Evolutionary conservation across 1,139 yeast genomes (phyloP), one percentile per base, ranked within the genome.

Genomic region (Suhomyces maxii): DNA sequence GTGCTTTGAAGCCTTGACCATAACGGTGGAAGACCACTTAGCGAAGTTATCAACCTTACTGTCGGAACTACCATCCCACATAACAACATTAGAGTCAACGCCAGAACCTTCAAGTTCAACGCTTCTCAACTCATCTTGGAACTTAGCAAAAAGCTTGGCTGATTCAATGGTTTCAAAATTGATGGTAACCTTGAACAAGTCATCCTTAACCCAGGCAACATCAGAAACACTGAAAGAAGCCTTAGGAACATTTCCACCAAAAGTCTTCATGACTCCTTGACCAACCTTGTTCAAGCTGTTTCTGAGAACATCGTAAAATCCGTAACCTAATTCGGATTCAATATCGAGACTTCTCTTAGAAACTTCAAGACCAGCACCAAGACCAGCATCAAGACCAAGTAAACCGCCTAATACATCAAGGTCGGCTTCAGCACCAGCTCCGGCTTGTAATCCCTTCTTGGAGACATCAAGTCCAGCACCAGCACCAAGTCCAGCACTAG

Each of bases 151-250:
- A 31, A 54, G 53, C 26, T 47, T 47, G 7, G 46, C 52, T 6
- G 58, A 49, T 28, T 46, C 56, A 8, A 52, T 45, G 18, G 56
- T 50, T 28, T 44, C 52, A 31, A 51, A 53, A 35, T 61, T 60
- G 41, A 64, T 40, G 14, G 68, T 62, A 36, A 65, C 69, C 54
- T 65, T 60, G 53, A 58, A 65, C 38, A 64, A 55, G 45, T 58
- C 64, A 42, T 53, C 66, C 45, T 55, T 55, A n/a, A 64, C 55
- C 54, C 55, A 60, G 36, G 60, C 60, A 42, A 64, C 67, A 40
- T 63, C 63, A 38, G 61, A 53, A 34, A 66, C 65, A 23, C 58
- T 51, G 46, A 66, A 61, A 30, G 60, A 58, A 45, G 70, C 69
- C 48, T 59, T 58, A 45, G 69, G 69, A 43, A 51, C 53, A 12